Percentiles rank a stretch among this genome's conserved stretches.
These are phyloP conservation scores for Trypanosoma boissoni DNA, from an alignment of 208 protist species.

Conservation along the genomic window DNA sequence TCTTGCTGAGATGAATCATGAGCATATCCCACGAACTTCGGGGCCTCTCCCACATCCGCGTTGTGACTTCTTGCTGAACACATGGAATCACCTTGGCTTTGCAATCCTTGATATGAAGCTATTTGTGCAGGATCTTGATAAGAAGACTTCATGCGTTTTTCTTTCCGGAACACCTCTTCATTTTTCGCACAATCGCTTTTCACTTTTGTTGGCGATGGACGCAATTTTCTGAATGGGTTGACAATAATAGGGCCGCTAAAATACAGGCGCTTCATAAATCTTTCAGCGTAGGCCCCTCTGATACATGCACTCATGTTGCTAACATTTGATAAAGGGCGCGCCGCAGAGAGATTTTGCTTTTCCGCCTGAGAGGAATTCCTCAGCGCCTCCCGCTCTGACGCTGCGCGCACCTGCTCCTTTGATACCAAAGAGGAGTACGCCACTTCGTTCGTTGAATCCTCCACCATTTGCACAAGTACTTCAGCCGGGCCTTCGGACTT, in stretches of 20 bases:
- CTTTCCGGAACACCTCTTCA: no score
- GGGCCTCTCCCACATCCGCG: not conserved
- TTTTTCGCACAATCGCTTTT: no score
- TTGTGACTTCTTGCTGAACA: not conserved
- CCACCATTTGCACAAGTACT: no score
- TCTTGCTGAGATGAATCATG: not conserved
- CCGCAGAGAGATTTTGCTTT: no score
- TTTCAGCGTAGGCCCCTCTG: conserved; percentile 32
- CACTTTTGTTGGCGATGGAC: not conserved
- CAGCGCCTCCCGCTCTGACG: no score
- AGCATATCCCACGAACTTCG: not conserved
- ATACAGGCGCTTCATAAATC: conserved; percentile 51
- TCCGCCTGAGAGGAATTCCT: no score
- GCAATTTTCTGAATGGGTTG: not conserved
- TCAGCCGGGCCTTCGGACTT: no score
- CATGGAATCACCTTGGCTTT: not conserved
- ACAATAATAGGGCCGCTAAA: conserved; percentile 18
- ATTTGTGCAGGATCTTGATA: not conserved
- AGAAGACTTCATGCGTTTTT: no score
- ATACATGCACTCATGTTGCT: not conserved
- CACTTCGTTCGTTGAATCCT: no score
- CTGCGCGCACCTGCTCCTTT: no score
- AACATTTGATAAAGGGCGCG: no score
- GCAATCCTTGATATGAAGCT: not conserved
- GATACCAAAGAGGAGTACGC: no score